Conservation (phyloP, 495 filamentous ascomycete genomes). For the Hypoxylon lienhwacheense region DNA sequence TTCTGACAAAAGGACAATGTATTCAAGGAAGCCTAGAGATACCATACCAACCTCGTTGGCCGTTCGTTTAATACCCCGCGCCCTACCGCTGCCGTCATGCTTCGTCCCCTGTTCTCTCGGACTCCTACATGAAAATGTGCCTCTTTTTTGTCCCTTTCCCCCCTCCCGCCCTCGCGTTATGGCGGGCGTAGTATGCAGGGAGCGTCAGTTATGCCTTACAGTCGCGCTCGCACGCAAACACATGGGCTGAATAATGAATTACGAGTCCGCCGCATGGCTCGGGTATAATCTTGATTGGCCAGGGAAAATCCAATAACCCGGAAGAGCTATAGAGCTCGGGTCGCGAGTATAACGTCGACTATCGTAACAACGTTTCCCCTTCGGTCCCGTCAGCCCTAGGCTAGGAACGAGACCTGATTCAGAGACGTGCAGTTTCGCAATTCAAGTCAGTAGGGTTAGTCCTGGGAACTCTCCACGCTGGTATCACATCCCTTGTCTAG, state of each 20-base stretch:
- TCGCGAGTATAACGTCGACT: too few species aligned
- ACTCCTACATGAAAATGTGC: constrained; percentile 18
- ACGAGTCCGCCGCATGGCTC: constrained; percentile 12
- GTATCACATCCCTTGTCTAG: too few species aligned
- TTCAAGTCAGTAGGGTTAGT: too few species aligned
- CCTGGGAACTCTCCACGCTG: too few species aligned
- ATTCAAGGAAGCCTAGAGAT: not conserved
- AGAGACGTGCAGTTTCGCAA: too few species aligned
- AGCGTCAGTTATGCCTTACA: too few species aligned
- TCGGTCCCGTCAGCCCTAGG: too few species aligned
- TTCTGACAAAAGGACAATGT: not conserved
- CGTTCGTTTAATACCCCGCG: constrained; percentile 2
- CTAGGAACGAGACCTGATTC: too few species aligned
- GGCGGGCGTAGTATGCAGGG: too few species aligned
- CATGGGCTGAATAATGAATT: constrained; percentile 18
- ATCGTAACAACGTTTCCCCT: too few species aligned
- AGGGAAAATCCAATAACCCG: constrained; percentile 1
- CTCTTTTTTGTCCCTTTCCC: constrained; percentile 6
- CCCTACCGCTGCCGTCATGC: constrained; percentile 14
- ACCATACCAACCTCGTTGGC: not conserved
- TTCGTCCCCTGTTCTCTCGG: not conserved
- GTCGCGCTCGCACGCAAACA: too few species aligned
- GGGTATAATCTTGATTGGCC: constrained; percentile 25
- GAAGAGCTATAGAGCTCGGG: constrained; percentile 15
- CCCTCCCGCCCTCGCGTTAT: too few species aligned